Conservation (phyloP, 345 rosid species). For the Punica granatum region DNA sequence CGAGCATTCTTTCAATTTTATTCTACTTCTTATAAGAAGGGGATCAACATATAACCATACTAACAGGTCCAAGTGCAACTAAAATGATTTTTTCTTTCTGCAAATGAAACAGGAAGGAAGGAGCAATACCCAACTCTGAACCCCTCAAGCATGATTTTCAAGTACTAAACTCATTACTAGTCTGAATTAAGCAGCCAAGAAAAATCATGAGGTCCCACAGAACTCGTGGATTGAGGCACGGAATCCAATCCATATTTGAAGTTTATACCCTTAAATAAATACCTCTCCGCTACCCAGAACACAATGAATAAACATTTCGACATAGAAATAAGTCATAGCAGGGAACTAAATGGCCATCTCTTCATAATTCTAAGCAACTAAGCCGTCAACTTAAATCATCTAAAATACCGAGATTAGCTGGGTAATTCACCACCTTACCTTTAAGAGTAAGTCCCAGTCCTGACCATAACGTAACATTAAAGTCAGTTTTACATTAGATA, state of each 20-base stretch:
- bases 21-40: not conserved
- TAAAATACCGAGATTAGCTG: not conserved
- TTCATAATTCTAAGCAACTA: not conserved
- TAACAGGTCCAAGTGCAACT: not conserved
- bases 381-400: not conserved
- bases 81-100: not conserved
- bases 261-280: not conserved
- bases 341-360: not conserved
- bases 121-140: not conserved
- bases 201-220: not conserved
- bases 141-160: not conserved
- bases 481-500: not conserved
- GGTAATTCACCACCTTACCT: not conserved
- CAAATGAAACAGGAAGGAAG: not conserved
- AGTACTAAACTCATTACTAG: not conserved
- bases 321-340: not conserved
- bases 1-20: not conserved
- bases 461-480: not conserved
- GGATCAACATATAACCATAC: not conserved
- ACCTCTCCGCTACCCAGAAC: not conserved
- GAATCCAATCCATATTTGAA: not conserved
- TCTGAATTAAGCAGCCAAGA: not conserved
- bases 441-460: not conserved
- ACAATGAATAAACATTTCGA: not conserved
- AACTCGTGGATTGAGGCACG: not conserved